Evolutionary conservation across 306 rosid species (phyloP), one percentile per base, ranked within the genome.

Genomic region (Ceratonia siliqua): DNA sequence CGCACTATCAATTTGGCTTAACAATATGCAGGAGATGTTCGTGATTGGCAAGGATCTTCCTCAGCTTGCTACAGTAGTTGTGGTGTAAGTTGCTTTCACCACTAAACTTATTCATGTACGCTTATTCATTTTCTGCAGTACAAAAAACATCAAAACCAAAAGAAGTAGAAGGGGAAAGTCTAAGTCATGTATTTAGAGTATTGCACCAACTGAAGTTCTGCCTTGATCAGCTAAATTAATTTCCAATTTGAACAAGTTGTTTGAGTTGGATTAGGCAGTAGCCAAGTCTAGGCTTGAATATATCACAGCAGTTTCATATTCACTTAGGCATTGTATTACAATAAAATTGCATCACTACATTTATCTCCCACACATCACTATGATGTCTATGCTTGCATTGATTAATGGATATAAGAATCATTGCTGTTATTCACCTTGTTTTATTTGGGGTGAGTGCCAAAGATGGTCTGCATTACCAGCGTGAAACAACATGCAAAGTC

Each of bases 1-100:
- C 49, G 96, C 98, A 57, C 70, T 95, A 39, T 92, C 96, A 68
- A 56, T 89, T 81, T 95, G 99, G 98, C 82, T 92, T 64, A 92
- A 92, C 68, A 68, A 85, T 50, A 83, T 92, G 83, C 82, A 86
- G 56, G 96, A 89, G 83, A 90, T 89, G 93, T 84, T 86, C 80
- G 22, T 68, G 83, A 82, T 17, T 21, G 87, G 86, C 39, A 85
- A 89, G 54, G 83, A 89, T 86, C 96, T 90, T 69, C 99, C 99
- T 76, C 87, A 87, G 69, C 57, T 92, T 80, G 99, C 96, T 43
- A 58, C 96, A 38, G 93, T 92, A 61, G 93, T 94, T 54, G 87
- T 92, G 61, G 92, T 85, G 98, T 95, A 87, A 92, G 93, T 68
- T 74, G 43, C 73, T 81, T 63, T 66, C 78, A 27, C 62, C 68